Base-by-base conservation (phyloP, 495 filamentous ascomycete genomes). In the Aspergillus incahuasiensis region DNA sequence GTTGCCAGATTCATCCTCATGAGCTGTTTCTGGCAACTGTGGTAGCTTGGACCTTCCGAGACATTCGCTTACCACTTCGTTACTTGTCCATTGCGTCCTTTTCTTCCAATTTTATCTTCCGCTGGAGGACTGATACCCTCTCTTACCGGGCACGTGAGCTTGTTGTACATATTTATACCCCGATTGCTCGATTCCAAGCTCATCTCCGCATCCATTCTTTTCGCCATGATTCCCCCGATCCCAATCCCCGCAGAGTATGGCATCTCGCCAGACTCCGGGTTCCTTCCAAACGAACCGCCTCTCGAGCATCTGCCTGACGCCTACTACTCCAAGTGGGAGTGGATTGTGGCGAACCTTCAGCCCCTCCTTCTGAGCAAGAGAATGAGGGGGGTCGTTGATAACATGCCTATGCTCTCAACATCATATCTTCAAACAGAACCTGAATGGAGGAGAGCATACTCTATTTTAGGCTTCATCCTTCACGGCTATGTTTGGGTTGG, bases 401-500 rank as follows among this genome's bases (percentile, higher is more conserved):
- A 75, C 25, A 81, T 97, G 50, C 90, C 94, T 3, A 71, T 95
- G 40, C 82, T 97, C 52, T 89, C 86, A 44, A 94, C 90, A 49
- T 78, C 82, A 58, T 81, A 87, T 69, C 80, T 99, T 62, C 80
- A 84, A 65, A 80, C 84, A 55, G 89, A 92, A 66, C 78, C 85
- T 56, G 91, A 99, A 79, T 96, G 92, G 92, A 82, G 90, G 64
- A 80, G 92, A 63, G 92, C 92, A 48, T 97, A 96, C 72, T 83
- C 86, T 48, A 76, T 96, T 35, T 80, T 97, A 52, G 87, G 82
- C 18, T 96, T 96, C 68, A 87, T 97, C 61, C 76, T 91, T 22
- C 92, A 97, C 73, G 87, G 85, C 55, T 97, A 96, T 73, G 89
- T 97, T 63, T 99, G 94, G 94, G 88, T 90, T 63, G 91, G 91